Base-by-base conservation (phyloP, 495 filamentous ascomycete species). In the Choiromyces venosus region DNA sequence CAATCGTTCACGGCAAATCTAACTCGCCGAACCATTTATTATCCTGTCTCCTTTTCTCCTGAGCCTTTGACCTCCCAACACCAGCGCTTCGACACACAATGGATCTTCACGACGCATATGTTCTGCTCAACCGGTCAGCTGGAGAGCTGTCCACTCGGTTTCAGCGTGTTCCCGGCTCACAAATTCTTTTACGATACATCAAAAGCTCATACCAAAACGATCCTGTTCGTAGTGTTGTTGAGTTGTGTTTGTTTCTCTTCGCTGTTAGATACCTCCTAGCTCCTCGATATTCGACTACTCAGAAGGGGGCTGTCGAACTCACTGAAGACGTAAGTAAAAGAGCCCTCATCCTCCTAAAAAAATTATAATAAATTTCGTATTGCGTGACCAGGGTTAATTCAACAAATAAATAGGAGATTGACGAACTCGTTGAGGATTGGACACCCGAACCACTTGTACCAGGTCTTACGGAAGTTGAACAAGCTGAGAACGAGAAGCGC, bases 201-300 rank as follows among this genome's bases (percentile, higher is more conserved):
- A 92, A 91, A 82, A 95, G 92, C 44, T 97, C 93, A 80, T 98
- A 99, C 84, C 95, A 98, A 84, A 91, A 99, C 83, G 95, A 99
- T 72, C 95, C 95, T 18, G 87, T 98, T 71, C 90, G 95, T 33
- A 95, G 91, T 36, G 93, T 93, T 1, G 92, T 99, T 76, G 95
- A 99, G 82, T 85, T 99, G 46, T 90, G 98, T 71, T 88, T 99
- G 67, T 93, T 99, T 75, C 87, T 99, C 67, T 99, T 99, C 84
- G 94, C 94, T 68, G 89, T 99, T 33, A 88, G 94, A 65, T 99
- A 99, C 80, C 86, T 99, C 29, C 86, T 98, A 61, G 90, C 93
- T 46, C 94, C 96, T 2, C 91, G 90, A 61, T 99, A 98, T 83
- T 91, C 91, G 68, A 97, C 93, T 71, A 87, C 89, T 75, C 94